Percentiles rank a stretch among this genome's conserved stretches.
These are phyloP conservation scores for Barbarea vulgaris DNA, from an alignment of 345 rosid species.

Conservation along the genomic window DNA sequence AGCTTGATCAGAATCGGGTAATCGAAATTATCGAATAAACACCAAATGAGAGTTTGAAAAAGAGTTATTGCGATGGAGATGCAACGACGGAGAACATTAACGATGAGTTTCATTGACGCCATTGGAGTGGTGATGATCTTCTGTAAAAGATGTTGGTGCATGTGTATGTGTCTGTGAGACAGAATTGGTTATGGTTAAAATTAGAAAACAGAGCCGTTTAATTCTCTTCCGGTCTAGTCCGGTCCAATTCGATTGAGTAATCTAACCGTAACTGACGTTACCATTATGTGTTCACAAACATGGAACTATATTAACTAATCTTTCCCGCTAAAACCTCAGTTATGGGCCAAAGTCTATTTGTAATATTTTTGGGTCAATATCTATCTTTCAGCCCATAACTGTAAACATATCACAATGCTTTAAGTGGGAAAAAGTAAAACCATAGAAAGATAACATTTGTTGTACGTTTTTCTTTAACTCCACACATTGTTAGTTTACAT, in stretches of 20 bases:
- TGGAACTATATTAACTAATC: background rate
- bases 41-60: slow-evolving; percentile 11
- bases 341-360: slow-evolving; percentile 17
- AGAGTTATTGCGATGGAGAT: slow-evolving; percentile 22
- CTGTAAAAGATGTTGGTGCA: background rate
- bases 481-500: slow-evolving; percentile 17
- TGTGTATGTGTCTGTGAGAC: background rate
- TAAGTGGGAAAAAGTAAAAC: no score
- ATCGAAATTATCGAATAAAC: slow-evolving; percentile 27
- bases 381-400: slow-evolving; percentile 11
- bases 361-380: background rate
- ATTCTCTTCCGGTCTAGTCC: background rate
- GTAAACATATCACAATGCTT: background rate
- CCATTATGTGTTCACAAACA: no score
- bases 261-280: no score
- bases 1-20: slow-evolving; percentile 46
- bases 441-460: background rate
- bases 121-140: slow-evolving; percentile 14
- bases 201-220: background rate
- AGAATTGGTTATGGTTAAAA: slow-evolving; percentile 9
- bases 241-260: background rate
- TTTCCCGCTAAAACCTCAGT: slow-evolving; percentile 1
- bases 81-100: slow-evolving; percentile 15
- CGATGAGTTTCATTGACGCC: slow-evolving; percentile 30
- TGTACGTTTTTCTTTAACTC: slow-evolving; percentile 18